Evolutionary conservation across 2,329 filamentous ascomycete species (phyloP), one percentile per base, ranked within the genome.

Genomic region (Fusarium sp.): DNA sequence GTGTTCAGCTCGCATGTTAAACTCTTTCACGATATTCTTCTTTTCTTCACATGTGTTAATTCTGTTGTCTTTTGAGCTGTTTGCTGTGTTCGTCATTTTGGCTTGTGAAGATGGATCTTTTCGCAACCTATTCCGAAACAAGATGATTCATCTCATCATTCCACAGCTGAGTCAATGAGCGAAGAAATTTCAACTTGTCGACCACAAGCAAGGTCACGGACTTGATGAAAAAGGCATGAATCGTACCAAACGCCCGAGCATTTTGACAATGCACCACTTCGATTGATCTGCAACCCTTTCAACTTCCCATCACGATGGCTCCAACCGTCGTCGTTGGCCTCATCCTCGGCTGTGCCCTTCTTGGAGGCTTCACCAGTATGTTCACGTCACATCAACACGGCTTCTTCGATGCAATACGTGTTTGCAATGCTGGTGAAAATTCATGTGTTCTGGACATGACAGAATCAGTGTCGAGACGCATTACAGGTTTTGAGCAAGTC

Each of bases 111-210:
- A 30, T 49, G 62, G 16, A 13, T 9, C 44, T 53, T 28, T 31
- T 72, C 70, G 70, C 70, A 73, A 72, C 18, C 67, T 71, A 63
- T 53, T 58, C 64, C 43, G 21, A 59, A 73, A 61, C 11, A 21
- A 61, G 55, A 43, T 62, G 48, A 26, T 46, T 18, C 25, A 19
- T 7, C 37, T 41, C 23, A 43, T 46, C 56, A 34, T 31, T 42
- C 39, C 3, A 37, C n/a, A 41, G 6, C 13, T n/a, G 4, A 13
- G 21, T 37, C 13, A 9, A 21, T 11, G 10, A 19, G 39, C 10
- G 7, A 31, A 21, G 31, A 53, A 45, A 3, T 46, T 34, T 28
- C 28, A n/a, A 16, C 42, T 45, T 5, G 12, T 14, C 10, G 23
- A 26, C n/a, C n/a, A 30, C 25, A 31, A 9, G 25, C 25, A 23